Evolutionary conservation across 2,329 filamentous ascomycete genomes (phyloP).

Genomic region (Ophiostoma ips): DNA sequence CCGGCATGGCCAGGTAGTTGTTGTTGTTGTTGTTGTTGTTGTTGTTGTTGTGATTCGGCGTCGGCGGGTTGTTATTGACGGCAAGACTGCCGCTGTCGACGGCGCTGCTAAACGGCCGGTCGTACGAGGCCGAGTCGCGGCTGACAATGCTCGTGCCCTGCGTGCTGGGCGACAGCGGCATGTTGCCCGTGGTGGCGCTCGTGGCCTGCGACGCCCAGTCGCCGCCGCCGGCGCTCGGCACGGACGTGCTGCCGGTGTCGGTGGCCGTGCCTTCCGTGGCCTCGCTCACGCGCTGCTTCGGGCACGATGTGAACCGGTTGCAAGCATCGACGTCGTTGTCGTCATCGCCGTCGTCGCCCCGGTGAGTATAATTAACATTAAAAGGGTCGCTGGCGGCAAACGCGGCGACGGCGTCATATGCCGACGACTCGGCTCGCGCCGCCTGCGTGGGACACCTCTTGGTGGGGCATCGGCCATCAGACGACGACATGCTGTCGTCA

Average conservation of each 20-base stretch:
- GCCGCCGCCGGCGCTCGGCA: slow-evolving; percentile 29
- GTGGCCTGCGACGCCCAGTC: slow-evolving; percentile 52
- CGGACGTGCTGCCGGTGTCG: slow-evolving; percentile 43
- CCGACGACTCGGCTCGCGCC: slow-evolving; percentile 29
- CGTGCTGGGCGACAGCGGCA: slow-evolving; percentile 51
- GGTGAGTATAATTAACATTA: slow-evolving; percentile 17
- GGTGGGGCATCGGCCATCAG: slow-evolving; percentile 22
- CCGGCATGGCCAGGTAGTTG: background rate
- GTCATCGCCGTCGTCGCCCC: background rate
- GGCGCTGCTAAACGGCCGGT: slow-evolving; percentile 23
- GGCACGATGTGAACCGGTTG: slow-evolving; percentile 23
- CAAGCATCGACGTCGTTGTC: slow-evolving; percentile 17
- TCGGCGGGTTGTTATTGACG: slow-evolving; percentile 21
- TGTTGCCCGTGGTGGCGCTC: slow-evolving; percentile 48
- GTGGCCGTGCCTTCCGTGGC: slow-evolving; percentile 35
- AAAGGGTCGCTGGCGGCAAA: slow-evolving; percentile 38
- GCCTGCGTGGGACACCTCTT: slow-evolving; percentile 23
- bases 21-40: slow-evolving; percentile 17
- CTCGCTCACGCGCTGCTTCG: slow-evolving; percentile 44
- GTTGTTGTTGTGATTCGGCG: slow-evolving; percentile 18
- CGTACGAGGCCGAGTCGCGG: slow-evolving; percentile 41
- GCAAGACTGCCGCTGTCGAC: slow-evolving; percentile 23
- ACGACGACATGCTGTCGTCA: slow-evolving; percentile 14
- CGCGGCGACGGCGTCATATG: slow-evolving; percentile 33
- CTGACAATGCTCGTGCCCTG: slow-evolving; percentile 53